Conservation (phyloP, 352 stramenopile species). For the Phytophthora litchii region DNA sequence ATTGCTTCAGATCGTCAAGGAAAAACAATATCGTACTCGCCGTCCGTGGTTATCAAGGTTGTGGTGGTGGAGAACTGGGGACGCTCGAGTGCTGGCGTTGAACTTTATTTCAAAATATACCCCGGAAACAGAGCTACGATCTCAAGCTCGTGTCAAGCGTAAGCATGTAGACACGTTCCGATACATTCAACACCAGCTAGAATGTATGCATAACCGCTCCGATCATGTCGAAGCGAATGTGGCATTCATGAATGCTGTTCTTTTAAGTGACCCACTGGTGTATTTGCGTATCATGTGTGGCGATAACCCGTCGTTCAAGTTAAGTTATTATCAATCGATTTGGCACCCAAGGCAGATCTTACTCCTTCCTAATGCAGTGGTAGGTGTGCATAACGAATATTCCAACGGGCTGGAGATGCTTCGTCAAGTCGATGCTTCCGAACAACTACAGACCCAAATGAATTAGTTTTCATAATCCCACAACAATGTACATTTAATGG, state of each 20-base stretch:
- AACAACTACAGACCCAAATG: too few species aligned
- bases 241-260: conserved; percentile 40
- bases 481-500: too few species aligned
- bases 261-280: conserved; percentile 43
- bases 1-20: conserved; percentile 1
- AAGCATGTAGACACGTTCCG: conserved; percentile 1
- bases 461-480: too few species aligned
- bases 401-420: conserved; percentile 6
- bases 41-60: not conserved
- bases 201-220: conserved; percentile 12
- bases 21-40: not conserved
- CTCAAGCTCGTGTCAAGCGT: not conserved
- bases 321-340: conserved; percentile 27
- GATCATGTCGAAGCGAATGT: conserved; percentile 24
- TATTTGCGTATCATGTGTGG: conserved; percentile 11
- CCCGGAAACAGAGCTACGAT: conserved; percentile 3
- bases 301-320: conserved; percentile 2
- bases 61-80: not conserved
- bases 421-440: too few species aligned
- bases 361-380: conserved; percentile 13
- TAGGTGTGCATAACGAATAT: conserved; percentile 12
- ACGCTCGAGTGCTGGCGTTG: not conserved
- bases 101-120: not conserved
- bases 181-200: conserved; percentile 15
- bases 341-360: conserved; percentile 10